Percentiles rank a stretch among this genome's conserved stretches.
phyloP scores from a whole-genome alignment of 2,329 filamentous ascomycete species.

The Colletotrichum magnum region DNA sequence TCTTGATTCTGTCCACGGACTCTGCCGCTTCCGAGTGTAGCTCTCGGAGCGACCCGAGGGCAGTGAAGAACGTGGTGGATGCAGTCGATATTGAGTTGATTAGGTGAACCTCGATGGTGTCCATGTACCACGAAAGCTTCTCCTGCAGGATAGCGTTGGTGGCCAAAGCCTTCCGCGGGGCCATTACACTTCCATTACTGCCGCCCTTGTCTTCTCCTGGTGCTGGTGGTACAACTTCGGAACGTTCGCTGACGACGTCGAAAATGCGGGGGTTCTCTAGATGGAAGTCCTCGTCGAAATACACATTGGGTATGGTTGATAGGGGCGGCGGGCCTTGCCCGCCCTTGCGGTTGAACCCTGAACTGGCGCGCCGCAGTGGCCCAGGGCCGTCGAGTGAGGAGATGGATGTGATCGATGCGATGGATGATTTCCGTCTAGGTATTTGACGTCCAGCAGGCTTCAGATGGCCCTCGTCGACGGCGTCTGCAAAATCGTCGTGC shows the following conservation, averaged over 20 bases:
- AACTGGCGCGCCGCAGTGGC: constrained; percentile 60
- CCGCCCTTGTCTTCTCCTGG: constrained; percentile 69
- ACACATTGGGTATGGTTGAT: constrained; percentile 92
- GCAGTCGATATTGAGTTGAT: constrained; percentile 97
- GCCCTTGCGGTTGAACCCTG: constrained; percentile 68
- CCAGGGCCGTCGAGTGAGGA: constrained; percentile 63
- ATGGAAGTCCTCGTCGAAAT: constrained; percentile 95
- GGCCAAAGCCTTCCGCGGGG: constrained; percentile 86
- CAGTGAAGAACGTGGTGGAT: constrained; percentile 96
- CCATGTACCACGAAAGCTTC: constrained; percentile 99
- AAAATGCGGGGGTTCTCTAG: constrained; percentile 97
- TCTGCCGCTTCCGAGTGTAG: constrained; percentile 93
- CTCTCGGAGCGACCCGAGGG: constrained; percentile 89
- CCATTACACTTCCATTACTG: constrained; percentile 70
- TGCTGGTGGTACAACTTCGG: constrained; percentile 87
- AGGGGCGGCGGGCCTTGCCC: constrained; percentile 84
- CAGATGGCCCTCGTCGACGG: constrained; percentile 60
- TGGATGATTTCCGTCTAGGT: constrained; percentile 56
- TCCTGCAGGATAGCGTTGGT: constrained; percentile 98
- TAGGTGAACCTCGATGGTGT: constrained; percentile 96
- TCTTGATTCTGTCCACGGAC: constrained; percentile 89
- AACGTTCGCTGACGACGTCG: constrained; percentile 95
- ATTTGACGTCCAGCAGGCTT: constrained; percentile 59
- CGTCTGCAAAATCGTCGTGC: constrained; percentile 59
- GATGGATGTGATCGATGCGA: constrained; percentile 64